Evolutionary conservation across 2,329 filamentous ascomycete species (phyloP), one percentile per base, ranked within the genome.

Genomic region (Fusarium sp.): DNA sequence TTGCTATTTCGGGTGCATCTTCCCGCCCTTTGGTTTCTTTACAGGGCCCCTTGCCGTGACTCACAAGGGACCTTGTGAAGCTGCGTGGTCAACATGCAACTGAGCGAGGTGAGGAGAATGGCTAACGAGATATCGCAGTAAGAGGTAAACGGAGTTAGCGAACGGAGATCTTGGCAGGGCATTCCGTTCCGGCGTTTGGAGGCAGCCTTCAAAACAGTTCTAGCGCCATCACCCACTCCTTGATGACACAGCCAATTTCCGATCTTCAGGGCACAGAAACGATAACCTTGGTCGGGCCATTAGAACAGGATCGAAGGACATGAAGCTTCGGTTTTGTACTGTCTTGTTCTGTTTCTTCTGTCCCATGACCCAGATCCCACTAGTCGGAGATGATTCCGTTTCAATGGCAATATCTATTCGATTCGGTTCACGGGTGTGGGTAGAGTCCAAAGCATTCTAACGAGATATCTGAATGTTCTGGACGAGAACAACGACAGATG

Each of bases 201-300:
- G 55, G 62, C 54, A 44, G 30, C 15, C 45, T 24, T 51, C 62
- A 28, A 51, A 60, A 74, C 15, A 44, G 45, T 73, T 22, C 34
- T 77, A 77, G 73, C 56, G 36, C 42, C 47, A 62, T 77, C 72
- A 62, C 62, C 44, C 61, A 72, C 72, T 78, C 77, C 76, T 75
- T 68, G 76, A 78, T 78, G 68, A 62, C 76, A 68, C 62, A 70
- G 65, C 66, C 63, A 78, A 78, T 78, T 75, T 77, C 75, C 76
- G 76, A 77, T 78, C 45, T 50, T 60, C 47, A 69, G 54, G 56
- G 36, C 62, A 67, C 30, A 22, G 51, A 30, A 57, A 39, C 50
- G 58, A 48, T 66, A 70, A 38, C 44, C 66, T 62, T 62, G 50
- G 59, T 48, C 34, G 42, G 14, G 55, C 50, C 60, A 62, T 28